Evolutionary conservation across 2,329 filamentous ascomycete genomes (phyloP).

Genomic region (Penicillium sp.): DNA sequence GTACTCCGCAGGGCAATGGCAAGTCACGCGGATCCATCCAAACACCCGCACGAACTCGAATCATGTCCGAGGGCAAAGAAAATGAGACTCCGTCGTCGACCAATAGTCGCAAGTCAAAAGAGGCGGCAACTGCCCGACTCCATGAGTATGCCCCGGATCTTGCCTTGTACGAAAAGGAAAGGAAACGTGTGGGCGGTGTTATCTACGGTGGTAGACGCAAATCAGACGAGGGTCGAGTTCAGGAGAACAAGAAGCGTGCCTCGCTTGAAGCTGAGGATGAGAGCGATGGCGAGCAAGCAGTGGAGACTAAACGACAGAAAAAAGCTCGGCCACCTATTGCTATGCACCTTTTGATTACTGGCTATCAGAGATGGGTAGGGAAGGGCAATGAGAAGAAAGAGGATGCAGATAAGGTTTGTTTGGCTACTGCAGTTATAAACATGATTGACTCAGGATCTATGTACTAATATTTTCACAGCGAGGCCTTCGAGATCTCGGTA

Average conservation of each 20-base stretch:
- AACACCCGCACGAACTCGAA: constrained; percentile 56
- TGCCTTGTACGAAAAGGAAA: constrained; percentile 88
- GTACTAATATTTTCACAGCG: constrained; percentile 52
- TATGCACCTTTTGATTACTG: constrained; percentile 78
- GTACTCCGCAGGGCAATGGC: constrained; percentile 29
- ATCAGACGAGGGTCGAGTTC: constrained; percentile 41
- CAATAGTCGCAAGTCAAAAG: constrained; percentile 82
- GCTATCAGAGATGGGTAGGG: constrained; percentile 77
- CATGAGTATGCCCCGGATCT: constrained; percentile 81
- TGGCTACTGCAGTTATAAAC: not conserved
- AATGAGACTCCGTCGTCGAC: constrained; percentile 78
- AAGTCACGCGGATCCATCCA: constrained; percentile 38
- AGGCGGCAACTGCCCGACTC: constrained; percentile 73
- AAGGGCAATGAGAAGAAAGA: constrained; percentile 65
- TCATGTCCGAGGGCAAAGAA: constrained; percentile 67
- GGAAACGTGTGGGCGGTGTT: constrained; percentile 72
- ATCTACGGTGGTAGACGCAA: constrained; percentile 57
- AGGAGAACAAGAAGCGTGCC: constrained; percentile 45
- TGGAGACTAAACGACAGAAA: constrained; percentile 63
- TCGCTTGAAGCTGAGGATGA: constrained; percentile 51
- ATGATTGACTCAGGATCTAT: not conserved
- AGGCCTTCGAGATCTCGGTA: constrained; percentile 78
- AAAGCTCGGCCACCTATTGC: constrained; percentile 63
- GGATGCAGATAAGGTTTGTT: constrained; percentile 73
- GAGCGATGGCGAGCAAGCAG: constrained; percentile 54